Evolutionary conservation across 225 moss, liverwort and hornwort species (phyloP), one percentile per base, ranked within the genome.

Genomic region (Straminergon stramineum): DNA sequence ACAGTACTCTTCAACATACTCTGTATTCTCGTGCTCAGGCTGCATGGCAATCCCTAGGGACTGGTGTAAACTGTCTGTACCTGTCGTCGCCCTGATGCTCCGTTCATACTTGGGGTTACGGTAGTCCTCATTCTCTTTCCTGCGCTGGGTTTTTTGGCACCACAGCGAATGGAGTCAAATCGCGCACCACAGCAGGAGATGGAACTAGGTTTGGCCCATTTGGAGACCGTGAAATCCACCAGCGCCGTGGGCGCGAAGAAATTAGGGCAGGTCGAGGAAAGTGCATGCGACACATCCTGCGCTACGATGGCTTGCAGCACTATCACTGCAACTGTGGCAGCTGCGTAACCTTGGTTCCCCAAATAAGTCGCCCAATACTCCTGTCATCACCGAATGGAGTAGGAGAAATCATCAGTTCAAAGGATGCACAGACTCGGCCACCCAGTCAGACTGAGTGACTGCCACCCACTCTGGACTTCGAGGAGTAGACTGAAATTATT

Each of bases 351-450:
- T 87, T 84, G 84, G 30, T 84, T 55, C 79, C 90, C 55, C 34
- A 85, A 83, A 69, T 53, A 74, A 9, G 60, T 74, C 81, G 96
- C 96, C 98, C 96, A 97, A 85, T 96, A 96, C 82, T 96, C 95
- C 97, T 98, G 94, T 81, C 89, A 88, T 88, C 80, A 84, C 61
- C 88, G 70, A 86, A 90, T 87, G 39, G 62, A 60, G 70, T 34
- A 34, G 77, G 78, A 78, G 23, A 55, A 55, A 55, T 55, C 35
- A 85, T 92, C 76, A 93, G 89, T 39, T 85, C 37, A 66, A 66
- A 85, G 31, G 31, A 69, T 73, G 57, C 83, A 51, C 43, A 82
- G 30, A 62, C 35, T 48, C n/a, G 19, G n/a, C 17, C 67, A 69
- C 81, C 41, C 39, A 81, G 56, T 78, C 37, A 56, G 78, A 78